Evolutionary conservation across 1,284 basidiomycete genomes (phyloP), one percentile per base, ranked within the genome.

Genomic region (Malassezia brasiliensis): DNA sequence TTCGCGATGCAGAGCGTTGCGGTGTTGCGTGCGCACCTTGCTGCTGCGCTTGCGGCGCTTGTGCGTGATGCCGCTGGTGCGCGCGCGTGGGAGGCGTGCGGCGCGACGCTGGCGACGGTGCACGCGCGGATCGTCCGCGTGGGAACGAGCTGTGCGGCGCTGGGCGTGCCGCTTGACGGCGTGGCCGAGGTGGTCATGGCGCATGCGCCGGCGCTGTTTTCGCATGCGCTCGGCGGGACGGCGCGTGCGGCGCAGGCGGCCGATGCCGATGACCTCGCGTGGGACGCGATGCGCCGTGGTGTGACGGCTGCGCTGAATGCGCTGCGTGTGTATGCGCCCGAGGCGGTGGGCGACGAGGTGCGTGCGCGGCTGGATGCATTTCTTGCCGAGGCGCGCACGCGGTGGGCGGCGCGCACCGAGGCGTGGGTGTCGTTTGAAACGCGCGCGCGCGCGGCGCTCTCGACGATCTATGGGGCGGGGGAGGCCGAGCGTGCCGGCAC

Each of bases 271-370:
- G 25, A 28, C 25, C 25, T 28, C 25, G 25, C 25, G 25, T 28
- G 25, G 25, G 25, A 28, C 25, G 25, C 25, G 25, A 7, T 28
- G 40, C 40, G 30, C 19, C 20, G 30, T 20, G 15, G 20, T 3
- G 5, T 57, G 14, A 42, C 46, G 8, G 31, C 39, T 0, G 50
- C 55, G 36, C 37, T 57, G 19, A 57, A 57, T 34, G 50, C 22
- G 12, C 34, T 52, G 19, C 55, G 55, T 1, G 36, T 40, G 17
- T 57, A 48, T 52, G 55, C 55, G 32, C 54, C 54, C 11, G 30
- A 3, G 7, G 22, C 22, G 6, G 35, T 56, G 14, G 25, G 4
- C 4, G 25, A 28, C 25, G 25, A 28, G 25, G 25, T 28, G 25
- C 25, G 25, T 28, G 25, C 25, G 25, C 35, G 20, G 28, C 39